Evolutionary conservation across 352 stramenopile genomes (phyloP).

Genomic region (Blastocystis sp.): DNA sequence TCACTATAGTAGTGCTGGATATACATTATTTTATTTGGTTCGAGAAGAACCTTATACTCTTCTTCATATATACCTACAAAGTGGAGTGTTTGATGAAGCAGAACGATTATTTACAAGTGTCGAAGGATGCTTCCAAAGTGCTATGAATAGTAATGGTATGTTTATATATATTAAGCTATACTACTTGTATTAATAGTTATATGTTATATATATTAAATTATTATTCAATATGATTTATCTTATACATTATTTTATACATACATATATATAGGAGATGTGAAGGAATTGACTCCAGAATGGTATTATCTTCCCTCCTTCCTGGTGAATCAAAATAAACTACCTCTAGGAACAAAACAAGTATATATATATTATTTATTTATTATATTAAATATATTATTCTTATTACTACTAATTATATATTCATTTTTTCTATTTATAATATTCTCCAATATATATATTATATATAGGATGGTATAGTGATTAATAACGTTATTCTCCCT

Average conservation of each 20-base stretch:
- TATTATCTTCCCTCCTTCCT: constrained; percentile 77
- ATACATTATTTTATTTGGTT: constrained; percentile 85
- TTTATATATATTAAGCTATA: no score
- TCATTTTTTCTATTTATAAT: no score
- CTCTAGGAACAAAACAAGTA: constrained; percentile 65
- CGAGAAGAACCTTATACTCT: constrained; percentile 76
- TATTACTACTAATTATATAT: no score
- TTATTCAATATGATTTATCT: no score
- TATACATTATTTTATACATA: no score
- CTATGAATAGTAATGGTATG: constrained; percentile 67
- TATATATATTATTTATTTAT: constrained; percentile 43
- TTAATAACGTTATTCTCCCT: constrained; percentile 71
- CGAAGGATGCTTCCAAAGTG: constrained; percentile 65
- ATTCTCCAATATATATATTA: no score
- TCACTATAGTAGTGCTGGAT: constrained; percentile 80
- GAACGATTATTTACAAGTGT: constrained; percentile 83
- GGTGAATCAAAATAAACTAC: constrained; percentile 74
- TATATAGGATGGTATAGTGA: no score
- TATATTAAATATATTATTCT: constrained; percentile 47
- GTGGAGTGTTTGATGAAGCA: constrained; percentile 81
- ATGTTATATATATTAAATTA: no score
- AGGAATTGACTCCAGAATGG: constrained; percentile 90
- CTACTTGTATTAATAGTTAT: no score
- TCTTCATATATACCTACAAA: constrained; percentile 72
- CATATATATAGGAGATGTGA: constrained; percentile 86